A percentile compares a stretch with the other conserved stretches of the same genome.
phyloP scores from a whole-genome alignment of 108 stramenopile genomes.

The Fistulifera pelliculosa region DNA sequence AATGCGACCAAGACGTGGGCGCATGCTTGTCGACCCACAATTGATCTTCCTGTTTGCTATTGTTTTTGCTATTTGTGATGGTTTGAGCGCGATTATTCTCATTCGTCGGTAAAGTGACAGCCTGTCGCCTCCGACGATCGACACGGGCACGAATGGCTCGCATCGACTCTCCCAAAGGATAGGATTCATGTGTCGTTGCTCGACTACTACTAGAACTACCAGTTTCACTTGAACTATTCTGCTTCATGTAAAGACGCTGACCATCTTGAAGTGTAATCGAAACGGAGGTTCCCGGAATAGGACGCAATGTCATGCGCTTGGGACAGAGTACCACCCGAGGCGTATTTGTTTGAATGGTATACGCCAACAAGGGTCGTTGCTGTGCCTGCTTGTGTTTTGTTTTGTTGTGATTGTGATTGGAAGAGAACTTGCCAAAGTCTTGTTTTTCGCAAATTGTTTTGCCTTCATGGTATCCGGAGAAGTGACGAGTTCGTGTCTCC shows the following conservation, averaged over 20 bases:
- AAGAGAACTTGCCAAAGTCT: neutral
- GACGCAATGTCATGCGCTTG: slow-evolving; percentile 20
- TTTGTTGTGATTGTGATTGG: neutral
- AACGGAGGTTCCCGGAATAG: slow-evolving; percentile 12
- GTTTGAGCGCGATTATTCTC: neutral
- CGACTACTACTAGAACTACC: neutral
- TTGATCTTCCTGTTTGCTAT: slow-evolving; percentile 9
- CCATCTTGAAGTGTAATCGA: neutral
- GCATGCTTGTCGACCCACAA: slow-evolving; percentile 94
- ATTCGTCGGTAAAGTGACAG: neutral
- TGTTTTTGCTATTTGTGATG: neutral
- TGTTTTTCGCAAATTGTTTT: neutral
- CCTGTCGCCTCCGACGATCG: neutral
- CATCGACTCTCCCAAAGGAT: slow-evolving; percentile 3
- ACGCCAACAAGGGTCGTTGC: slow-evolving; percentile 6
- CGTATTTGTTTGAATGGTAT: slow-evolving; percentile 11
- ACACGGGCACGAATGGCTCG: neutral
- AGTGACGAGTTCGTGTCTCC: slow-evolving; percentile 1
- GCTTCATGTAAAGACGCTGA: neutral
- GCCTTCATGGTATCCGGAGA: slow-evolving; percentile 8
- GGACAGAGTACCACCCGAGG: slow-evolving; percentile 22
- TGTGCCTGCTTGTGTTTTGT: slow-evolving; percentile 17
- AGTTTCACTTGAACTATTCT: slow-evolving; percentile 1
- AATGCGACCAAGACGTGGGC: slow-evolving; percentile 75
- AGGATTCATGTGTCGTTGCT: slow-evolving; percentile 7